Percentiles rank a stretch among this genome's conserved stretches.
These are phyloP conservation scores for Xylaria digitata DNA, from an alignment of 2,329 filamentous ascomycete genomes.

Conservation along the genomic window DNA sequence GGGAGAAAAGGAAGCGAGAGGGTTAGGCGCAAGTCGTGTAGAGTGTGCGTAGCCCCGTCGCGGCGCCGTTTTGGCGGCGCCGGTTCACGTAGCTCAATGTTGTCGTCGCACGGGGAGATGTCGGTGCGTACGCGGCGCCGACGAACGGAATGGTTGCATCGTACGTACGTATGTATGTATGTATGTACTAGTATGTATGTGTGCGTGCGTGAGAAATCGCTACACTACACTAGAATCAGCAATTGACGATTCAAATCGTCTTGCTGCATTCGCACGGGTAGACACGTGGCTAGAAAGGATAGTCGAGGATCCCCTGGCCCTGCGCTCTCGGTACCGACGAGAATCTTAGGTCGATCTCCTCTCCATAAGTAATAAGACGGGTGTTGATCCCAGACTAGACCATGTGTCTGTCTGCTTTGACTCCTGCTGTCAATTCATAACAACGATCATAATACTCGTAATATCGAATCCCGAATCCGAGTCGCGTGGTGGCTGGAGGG, in stretches of 20 bases:
- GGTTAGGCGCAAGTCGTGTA: no score
- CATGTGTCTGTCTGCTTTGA: no score
- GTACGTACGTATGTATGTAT: no score
- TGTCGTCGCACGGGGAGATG: neutral
- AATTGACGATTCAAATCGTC: neutral
- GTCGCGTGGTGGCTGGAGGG: neutral
- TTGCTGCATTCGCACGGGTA: slow-evolving; percentile 5
- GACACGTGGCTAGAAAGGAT: slow-evolving; percentile 16
- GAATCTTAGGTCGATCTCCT: slow-evolving; percentile 5
- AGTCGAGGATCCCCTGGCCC: slow-evolving; percentile 5
- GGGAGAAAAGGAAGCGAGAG: no score
- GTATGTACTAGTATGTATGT: neutral
- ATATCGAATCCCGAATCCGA: neutral
- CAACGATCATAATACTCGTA: neutral
- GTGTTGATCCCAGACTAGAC: neutral
- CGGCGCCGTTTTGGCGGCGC: neutral
- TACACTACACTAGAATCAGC: no score
- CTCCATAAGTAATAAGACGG: no score
- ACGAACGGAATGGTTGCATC: slow-evolving; percentile 3
- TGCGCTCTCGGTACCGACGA: neutral
- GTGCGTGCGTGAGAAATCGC: neutral
- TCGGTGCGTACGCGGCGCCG: slow-evolving; percentile 11
- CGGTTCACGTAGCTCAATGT: neutral
- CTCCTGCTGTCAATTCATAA: no score
- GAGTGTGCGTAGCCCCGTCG: neutral